These are phyloP conservation scores for Cyberlindnera mrakii DNA, from an alignment of 805 yeast genomes.

Conservation along the genomic window DNA sequence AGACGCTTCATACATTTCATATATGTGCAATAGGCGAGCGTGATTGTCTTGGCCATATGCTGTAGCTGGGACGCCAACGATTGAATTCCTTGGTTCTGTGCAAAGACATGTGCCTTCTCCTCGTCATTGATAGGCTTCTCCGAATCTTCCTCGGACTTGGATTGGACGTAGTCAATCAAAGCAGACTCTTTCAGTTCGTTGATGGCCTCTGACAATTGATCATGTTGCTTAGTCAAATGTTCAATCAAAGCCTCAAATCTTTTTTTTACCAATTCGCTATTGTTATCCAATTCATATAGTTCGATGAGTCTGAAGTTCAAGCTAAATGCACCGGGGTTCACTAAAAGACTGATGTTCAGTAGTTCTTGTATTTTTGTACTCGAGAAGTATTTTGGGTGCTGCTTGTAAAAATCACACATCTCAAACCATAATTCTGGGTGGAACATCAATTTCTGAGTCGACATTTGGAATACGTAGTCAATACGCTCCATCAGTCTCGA, in stretches of 20 bases:
- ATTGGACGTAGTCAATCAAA: neutral
- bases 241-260: slow-evolving; percentile 47
- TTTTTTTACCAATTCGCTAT: slow-evolving; percentile 42
- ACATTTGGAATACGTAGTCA: slow-evolving; percentile 65
- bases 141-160: slow-evolving; percentile 10
- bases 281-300: slow-evolving; percentile 53
- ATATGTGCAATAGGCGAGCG: slow-evolving; percentile 60
- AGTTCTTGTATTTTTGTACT: slow-evolving; percentile 31
- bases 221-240: slow-evolving; percentile 1
- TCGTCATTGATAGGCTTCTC: slow-evolving; percentile 8
- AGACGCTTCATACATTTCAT: slow-evolving; percentile 69
- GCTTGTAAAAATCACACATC: slow-evolving; percentile 34
- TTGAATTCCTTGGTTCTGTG: slow-evolving; percentile 12
- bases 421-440: slow-evolving; percentile 77
- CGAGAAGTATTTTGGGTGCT: slow-evolving; percentile 10
- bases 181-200: slow-evolving; percentile 6
- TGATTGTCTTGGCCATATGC: slow-evolving; percentile 35
- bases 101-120: slow-evolving; percentile 2
- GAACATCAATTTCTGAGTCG: slow-evolving; percentile 54
- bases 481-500: slow-evolving; percentile 50
- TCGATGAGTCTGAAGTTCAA: slow-evolving; percentile 66
- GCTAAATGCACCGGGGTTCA: slow-evolving; percentile 67
- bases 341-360: slow-evolving; percentile 46
- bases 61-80: slow-evolving; percentile 2
- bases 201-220: slow-evolving; percentile 7